A percentile compares a stretch with the other conserved stretches of the same genome.
Evolutionary conservation across 768 basidiomycete genomes (phyloP).

Genomic region (Russula vinacea): DNA sequence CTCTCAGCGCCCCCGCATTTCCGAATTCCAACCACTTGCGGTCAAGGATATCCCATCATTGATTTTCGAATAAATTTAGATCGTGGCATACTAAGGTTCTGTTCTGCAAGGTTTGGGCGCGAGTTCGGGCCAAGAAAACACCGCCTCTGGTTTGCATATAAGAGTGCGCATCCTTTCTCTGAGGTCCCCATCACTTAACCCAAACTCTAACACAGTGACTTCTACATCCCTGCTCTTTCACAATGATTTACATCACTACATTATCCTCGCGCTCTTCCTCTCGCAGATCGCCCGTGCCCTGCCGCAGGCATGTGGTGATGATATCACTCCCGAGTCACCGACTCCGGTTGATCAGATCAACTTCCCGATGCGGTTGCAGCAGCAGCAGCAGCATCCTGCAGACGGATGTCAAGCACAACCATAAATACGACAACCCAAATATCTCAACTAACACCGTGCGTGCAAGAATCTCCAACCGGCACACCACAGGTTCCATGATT

Average conservation of each 20-base stretch:
- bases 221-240: neutral
- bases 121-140: neutral
- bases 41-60: neutral
- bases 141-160: conserved; percentile 4
- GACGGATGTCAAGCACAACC: conserved; percentile 46
- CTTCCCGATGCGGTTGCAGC: neutral
- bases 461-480: conserved; percentile 49
- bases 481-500: conserved; percentile 47
- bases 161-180: neutral
- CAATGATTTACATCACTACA: neutral
- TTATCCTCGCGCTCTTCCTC: conserved; percentile 8
- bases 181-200: neutral
- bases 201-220: no score
- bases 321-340: neutral
- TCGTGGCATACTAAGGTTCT: neutral
- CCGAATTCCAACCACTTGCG: neutral
- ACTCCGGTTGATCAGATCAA: neutral
- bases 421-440: conserved; percentile 47
- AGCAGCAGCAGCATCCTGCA: no score
- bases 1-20: neutral
- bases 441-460: conserved; percentile 43
- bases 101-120: neutral
- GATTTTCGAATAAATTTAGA: no score
- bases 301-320: neutral
- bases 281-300: neutral